Conservation (phyloP, 805 yeast species). For the Suhomyces emberorum region DNA sequence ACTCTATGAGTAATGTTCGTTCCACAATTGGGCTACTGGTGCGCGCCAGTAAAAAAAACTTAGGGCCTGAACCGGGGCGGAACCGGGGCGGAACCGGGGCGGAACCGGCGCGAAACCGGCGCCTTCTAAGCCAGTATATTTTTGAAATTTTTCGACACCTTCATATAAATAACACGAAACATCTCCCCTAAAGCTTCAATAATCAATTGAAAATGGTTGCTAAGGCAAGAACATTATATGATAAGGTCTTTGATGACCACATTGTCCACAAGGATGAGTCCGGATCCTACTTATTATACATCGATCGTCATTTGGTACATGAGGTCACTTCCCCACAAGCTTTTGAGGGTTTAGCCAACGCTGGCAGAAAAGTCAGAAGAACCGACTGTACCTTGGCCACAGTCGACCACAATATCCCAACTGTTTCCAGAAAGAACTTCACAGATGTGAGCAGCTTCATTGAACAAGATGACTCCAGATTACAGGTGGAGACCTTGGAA, state of each 20-base stretch:
- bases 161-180: no score
- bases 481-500: slow-evolving; percentile 90
- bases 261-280: slow-evolving; percentile 85
- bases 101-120: slow-evolving; percentile 7
- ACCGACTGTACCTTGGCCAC: slow-evolving; percentile 91
- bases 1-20: no score
- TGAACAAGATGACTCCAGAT: slow-evolving; percentile 83
- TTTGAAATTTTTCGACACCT: slow-evolving; percentile 1
- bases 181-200: background rate
- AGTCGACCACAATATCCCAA: slow-evolving; percentile 96
- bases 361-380: slow-evolving; percentile 88
- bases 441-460: slow-evolving; percentile 76
- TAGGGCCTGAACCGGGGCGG: background rate
- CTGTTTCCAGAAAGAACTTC: slow-evolving; percentile 77
- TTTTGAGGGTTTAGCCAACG: slow-evolving; percentile 88
- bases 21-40: no score
- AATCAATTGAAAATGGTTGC: slow-evolving; percentile 8
- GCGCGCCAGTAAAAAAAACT: no score
- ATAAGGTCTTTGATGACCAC: slow-evolving; percentile 94
- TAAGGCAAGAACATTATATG: slow-evolving; percentile 68
- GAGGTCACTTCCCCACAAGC: slow-evolving; percentile 99
- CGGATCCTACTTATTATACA: slow-evolving; percentile 82
- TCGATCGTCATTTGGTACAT: slow-evolving; percentile 96
- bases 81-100: background rate
- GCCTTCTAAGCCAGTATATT: slow-evolving; percentile 1